A percentile compares a stretch with the other conserved stretches of the same genome.
Conservation (phyloP, 2,329 filamentous ascomycete genomes). For the Colletotrichum kahawae region DNA sequence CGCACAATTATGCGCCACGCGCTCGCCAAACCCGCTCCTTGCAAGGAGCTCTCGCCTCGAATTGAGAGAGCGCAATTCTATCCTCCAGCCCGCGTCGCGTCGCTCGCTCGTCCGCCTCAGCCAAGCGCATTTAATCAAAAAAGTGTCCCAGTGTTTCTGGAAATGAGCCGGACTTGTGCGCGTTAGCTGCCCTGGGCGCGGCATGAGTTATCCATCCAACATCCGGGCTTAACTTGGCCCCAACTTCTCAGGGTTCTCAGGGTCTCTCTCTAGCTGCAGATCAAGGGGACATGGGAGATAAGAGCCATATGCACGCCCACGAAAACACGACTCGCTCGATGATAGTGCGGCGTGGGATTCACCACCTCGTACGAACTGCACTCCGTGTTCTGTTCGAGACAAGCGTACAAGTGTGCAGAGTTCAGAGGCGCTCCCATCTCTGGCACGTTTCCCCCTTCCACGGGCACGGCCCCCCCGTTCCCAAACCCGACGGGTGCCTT, state of each 20-base stretch:
- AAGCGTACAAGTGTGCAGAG: background rate
- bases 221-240: background rate
- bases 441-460: background rate
- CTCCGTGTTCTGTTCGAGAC: background rate
- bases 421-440: background rate
- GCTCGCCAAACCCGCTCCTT: background rate
- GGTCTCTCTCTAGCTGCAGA: background rate
- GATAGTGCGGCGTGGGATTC: background rate
- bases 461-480: conserved; percentile 9
- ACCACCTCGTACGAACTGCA: background rate
- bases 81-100: background rate
- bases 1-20: background rate
- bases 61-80: background rate
- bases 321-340: background rate
- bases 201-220: background rate
- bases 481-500: conserved; percentile 2
- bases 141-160: background rate
- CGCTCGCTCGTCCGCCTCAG: background rate
- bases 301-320: background rate
- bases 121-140: background rate
- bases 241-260: background rate
- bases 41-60: background rate
- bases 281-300: background rate
- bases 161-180: conserved; percentile 4
- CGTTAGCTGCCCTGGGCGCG: background rate